A percentile compares a stretch with the other conserved stretches of the same genome.
Evolutionary conservation across 2,329 filamentous ascomycete species (phyloP).

Genomic region (Thelonectria olida): DNA sequence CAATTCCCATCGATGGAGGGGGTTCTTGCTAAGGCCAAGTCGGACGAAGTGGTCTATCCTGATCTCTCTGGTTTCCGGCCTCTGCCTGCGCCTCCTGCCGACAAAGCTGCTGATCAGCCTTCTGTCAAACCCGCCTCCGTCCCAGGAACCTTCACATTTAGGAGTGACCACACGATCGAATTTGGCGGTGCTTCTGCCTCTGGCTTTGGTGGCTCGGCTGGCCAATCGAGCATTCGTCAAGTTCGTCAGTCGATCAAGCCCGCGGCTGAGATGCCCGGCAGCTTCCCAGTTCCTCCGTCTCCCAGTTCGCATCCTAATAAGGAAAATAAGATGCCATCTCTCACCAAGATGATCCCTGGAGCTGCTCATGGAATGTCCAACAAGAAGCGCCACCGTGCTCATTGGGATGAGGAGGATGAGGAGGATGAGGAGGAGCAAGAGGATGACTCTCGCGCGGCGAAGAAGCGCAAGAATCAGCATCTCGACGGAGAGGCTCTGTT

Average conservation of each 20-base stretch:
- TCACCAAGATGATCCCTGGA: slow-evolving; percentile 50
- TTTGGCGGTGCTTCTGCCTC: slow-evolving; percentile 59
- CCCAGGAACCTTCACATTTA: slow-evolving; percentile 71
- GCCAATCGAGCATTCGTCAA: slow-evolving; percentile 69
- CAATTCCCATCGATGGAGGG: slow-evolving; percentile 44
- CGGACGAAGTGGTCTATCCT: slow-evolving; percentile 59
- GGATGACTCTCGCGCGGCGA: slow-evolving; percentile 59
- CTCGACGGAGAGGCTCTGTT: slow-evolving; percentile 63
- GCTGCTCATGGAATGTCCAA: slow-evolving; percentile 70
- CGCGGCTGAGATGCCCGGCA: slow-evolving; percentile 61
- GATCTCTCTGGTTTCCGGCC: slow-evolving; percentile 57
- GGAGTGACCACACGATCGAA: slow-evolving; percentile 71
- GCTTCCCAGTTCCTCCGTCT: slow-evolving; percentile 55
- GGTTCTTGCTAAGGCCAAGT: slow-evolving; percentile 36
- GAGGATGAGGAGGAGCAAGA: slow-evolving; percentile 64
- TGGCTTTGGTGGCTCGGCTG: slow-evolving; percentile 65
- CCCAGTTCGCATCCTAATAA: slow-evolving; percentile 57
- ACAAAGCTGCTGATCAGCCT: slow-evolving; percentile 33
- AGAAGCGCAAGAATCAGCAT: slow-evolving; percentile 65
- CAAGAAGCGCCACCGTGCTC: slow-evolving; percentile 72
- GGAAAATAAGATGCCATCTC: slow-evolving; percentile 60
- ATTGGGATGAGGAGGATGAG: slow-evolving; percentile 64
- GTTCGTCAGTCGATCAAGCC: slow-evolving; percentile 63
- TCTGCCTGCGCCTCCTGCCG: slow-evolving; percentile 37
- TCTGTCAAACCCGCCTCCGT: slow-evolving; percentile 56